A percentile compares a stretch with the other conserved stretches of the same genome.
Evolutionary conservation across 1,284 basidiomycete species (phyloP).

Genomic region (Irpex sp.): DNA sequence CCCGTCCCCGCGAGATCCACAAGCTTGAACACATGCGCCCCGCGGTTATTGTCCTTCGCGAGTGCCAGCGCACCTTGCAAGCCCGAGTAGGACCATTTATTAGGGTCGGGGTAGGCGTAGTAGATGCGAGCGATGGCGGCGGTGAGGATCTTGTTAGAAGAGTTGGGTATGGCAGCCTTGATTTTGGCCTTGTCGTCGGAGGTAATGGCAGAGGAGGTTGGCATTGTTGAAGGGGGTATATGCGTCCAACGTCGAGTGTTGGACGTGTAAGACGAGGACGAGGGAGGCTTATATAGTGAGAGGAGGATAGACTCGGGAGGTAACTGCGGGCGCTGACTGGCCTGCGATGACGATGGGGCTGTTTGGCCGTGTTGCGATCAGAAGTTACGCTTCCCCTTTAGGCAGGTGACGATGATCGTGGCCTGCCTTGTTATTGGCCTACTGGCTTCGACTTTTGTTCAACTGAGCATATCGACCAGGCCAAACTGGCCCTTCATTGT

Average conservation of each 20-base stretch:
- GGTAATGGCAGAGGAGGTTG: constrained; percentile 64
- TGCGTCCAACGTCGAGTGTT: not conserved
- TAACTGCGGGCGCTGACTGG: not conserved
- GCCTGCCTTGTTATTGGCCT: not conserved
- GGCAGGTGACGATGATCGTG: not conserved
- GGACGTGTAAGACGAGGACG: not conserved
- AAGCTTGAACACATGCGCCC: constrained; percentile 66
- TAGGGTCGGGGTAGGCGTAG: constrained; percentile 74
- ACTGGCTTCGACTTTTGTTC: too few relatives aligned
- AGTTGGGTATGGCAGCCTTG: constrained; percentile 57
- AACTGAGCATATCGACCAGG: too few relatives aligned
- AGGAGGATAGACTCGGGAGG: not conserved
- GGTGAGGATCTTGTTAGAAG: constrained; percentile 69
- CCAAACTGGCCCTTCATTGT: too few relatives aligned
- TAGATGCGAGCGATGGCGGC: constrained; percentile 85
- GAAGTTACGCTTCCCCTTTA: not conserved
- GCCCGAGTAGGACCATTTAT: constrained; percentile 83
- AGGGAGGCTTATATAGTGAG: not conserved
- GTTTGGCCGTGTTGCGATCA: constrained; percentile 11
- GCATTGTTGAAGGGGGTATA: constrained; percentile 43
- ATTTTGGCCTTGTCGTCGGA: constrained; percentile 77
- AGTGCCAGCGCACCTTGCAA: constrained; percentile 83
- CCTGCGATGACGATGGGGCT: not conserved
- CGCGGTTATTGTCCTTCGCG: constrained; percentile 57
- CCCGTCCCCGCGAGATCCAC: constrained; percentile 82